phyloP scores from a whole-genome alignment of 768 basidiomycete genomes.

The Clathrus columnatus region DNA sequence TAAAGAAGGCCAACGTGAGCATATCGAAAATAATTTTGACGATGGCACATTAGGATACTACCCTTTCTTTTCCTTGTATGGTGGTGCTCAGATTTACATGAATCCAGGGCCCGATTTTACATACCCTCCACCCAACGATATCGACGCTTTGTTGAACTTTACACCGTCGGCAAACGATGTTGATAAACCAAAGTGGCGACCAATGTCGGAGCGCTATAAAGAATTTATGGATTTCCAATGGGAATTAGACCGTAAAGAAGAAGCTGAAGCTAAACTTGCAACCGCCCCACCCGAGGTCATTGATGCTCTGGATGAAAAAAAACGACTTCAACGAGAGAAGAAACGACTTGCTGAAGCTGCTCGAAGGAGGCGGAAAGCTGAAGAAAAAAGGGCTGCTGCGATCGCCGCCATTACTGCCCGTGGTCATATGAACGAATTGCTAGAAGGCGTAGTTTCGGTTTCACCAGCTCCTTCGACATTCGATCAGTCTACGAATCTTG shows the following conservation, averaged over 20 bases:
- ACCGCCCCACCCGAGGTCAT: neutral
- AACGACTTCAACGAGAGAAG: slow-evolving; percentile 4
- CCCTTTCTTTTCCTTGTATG: slow-evolving; percentile 89
- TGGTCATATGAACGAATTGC: neutral
- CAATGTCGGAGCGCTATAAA: slow-evolving; percentile 73
- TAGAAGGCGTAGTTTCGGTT: neutral
- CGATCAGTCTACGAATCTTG: neutral
- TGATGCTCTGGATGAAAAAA: slow-evolving; percentile 10
- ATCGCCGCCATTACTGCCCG: neutral
- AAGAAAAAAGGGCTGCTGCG: slow-evolving; percentile 10
- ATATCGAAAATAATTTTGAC: slow-evolving; percentile 79
- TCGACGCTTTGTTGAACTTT: slow-evolving; percentile 51
- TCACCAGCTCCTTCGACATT: neutral
- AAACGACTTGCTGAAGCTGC: slow-evolving; percentile 11
- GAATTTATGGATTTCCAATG: slow-evolving; percentile 84
- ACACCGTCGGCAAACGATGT: slow-evolving; percentile 24
- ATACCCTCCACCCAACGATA: slow-evolving; percentile 68
- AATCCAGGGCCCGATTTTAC: slow-evolving; percentile 88
- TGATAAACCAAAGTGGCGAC: slow-evolving; percentile 52
- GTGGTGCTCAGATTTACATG: slow-evolving; percentile 71
- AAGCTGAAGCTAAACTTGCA: slow-evolving; percentile 44
- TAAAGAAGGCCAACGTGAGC: slow-evolving; percentile 58
- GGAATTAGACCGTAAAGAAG: slow-evolving; percentile 67
- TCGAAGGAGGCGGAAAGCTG: slow-evolving; percentile 10
- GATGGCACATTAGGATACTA: slow-evolving; percentile 95